Percentiles rank a stretch among this genome's conserved stretches.
Conservation (phyloP, 768 basidiomycete genomes). For the Tricholoma saponaceum region DNA sequence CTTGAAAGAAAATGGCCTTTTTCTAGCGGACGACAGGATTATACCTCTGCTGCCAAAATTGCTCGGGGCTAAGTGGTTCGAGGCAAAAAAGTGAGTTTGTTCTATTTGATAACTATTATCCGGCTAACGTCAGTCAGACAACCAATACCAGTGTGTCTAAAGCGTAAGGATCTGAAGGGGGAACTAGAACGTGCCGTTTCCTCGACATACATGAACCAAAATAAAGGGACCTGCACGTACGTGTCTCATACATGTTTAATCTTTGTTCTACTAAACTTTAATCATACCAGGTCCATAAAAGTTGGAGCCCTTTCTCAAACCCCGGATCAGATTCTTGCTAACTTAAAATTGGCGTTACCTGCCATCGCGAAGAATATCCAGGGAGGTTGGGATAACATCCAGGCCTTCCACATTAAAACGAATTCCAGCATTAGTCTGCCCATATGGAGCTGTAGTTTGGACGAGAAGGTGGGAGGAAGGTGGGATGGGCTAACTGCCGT, state of each 20-base stretch:
- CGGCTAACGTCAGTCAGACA: slow-evolving; percentile 51
- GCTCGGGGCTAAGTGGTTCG: slow-evolving; percentile 87
- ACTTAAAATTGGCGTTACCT: slow-evolving; percentile 77
- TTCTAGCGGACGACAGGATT: slow-evolving; percentile 90
- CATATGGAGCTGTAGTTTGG: slow-evolving; percentile 83
- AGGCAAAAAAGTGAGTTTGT: slow-evolving; percentile 84
- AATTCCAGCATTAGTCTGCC: slow-evolving; percentile 81
- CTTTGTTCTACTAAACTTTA: neutral
- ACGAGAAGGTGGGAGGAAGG: slow-evolving; percentile 50
- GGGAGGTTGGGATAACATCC: slow-evolving; percentile 88
- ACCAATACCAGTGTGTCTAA: slow-evolving; percentile 91
- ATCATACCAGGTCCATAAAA: slow-evolving; percentile 67
- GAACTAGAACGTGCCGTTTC: slow-evolving; percentile 91
- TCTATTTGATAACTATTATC: neutral
- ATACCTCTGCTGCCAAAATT: slow-evolving; percentile 83
- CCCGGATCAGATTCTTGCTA: slow-evolving; percentile 69
- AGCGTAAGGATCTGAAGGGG: slow-evolving; percentile 83
- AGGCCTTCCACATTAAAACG: slow-evolving; percentile 87
- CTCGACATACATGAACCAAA: slow-evolving; percentile 95
- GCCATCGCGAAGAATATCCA: slow-evolving; percentile 64
- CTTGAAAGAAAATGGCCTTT: slow-evolving; percentile 86
- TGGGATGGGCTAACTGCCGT: slow-evolving; percentile 49
- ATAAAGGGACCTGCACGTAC: slow-evolving; percentile 89
- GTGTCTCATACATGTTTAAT: slow-evolving; percentile 25
- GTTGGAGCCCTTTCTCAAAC: slow-evolving; percentile 72